Evolutionary conservation across 140 eudicot genomes (phyloP).

Genomic region (Flaveria floridana): DNA sequence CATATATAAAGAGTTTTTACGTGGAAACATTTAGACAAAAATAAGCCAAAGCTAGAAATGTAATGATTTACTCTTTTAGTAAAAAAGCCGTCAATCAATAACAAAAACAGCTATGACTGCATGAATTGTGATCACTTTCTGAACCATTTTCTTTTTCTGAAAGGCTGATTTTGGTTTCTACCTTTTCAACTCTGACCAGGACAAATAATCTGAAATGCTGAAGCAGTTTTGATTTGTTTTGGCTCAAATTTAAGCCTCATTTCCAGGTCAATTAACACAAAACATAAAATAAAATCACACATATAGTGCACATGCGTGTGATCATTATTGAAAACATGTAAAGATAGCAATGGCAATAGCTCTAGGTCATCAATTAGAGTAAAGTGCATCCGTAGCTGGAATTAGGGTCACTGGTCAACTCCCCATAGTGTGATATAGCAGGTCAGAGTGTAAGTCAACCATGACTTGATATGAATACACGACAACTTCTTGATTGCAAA

Average conservation of each 20-base stretch:
- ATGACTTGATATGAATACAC: background rate
- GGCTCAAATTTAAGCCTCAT: background rate
- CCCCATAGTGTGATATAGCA: background rate
- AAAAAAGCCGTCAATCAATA: background rate
- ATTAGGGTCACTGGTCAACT: background rate
- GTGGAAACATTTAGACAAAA: background rate
- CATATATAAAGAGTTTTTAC: background rate
- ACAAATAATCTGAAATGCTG: background rate
- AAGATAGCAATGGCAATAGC: conserved; percentile 7
- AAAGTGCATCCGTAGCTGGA: background rate
- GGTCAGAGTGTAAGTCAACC: background rate
- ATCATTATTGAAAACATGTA: background rate
- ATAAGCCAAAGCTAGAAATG: background rate
- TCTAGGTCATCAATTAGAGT: background rate
- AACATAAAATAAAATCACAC: background rate
- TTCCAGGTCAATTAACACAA: background rate
- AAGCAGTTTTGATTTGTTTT: background rate
- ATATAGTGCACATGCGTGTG: background rate
- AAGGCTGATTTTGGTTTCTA: too few relatives aligned
- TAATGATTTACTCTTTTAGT: background rate
- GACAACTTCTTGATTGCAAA: background rate
- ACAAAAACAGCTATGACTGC: background rate
- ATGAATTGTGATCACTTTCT: background rate
- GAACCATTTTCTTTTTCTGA: background rate
- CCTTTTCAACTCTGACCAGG: background rate